Evolutionary conservation across 2,329 filamentous ascomycete species (phyloP).

Genomic region (Botrytis aclada): DNA sequence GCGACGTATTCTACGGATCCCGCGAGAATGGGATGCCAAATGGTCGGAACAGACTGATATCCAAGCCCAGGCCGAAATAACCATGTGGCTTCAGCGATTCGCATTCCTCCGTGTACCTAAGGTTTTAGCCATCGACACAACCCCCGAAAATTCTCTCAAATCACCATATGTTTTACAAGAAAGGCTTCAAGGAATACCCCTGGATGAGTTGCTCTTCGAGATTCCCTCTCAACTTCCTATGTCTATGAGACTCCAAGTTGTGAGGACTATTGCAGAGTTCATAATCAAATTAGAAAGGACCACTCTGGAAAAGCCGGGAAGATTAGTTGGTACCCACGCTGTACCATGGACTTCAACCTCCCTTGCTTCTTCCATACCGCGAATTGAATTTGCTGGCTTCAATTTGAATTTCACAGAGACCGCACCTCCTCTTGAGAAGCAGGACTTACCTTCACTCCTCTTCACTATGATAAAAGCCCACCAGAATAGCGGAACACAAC

Average conservation of each 20-base stretch:
- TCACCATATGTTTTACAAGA: background rate
- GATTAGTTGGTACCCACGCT: background rate
- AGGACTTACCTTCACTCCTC: background rate
- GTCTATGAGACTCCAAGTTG: background rate
- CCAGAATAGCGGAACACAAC: background rate
- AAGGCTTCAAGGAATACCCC: background rate
- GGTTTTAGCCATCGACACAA: background rate
- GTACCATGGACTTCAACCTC: background rate
- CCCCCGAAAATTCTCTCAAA: background rate
- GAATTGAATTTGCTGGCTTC: background rate
- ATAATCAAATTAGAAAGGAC: background rate
- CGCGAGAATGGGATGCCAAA: background rate
- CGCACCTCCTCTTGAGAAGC: background rate
- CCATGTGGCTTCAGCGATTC: background rate
- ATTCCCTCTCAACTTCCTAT: background rate
- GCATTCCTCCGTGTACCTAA: background rate
- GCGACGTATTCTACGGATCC: background rate
- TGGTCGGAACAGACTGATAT: background rate
- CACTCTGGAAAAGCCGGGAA: background rate
- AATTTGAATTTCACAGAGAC: accelerated
- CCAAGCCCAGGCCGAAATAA: background rate
- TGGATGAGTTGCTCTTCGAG: background rate
- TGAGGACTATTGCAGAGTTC: background rate
- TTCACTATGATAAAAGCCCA: background rate
- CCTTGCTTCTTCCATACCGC: background rate